Conservation (phyloP, 768 basidiomycete genomes). For the Boletus rufocinnamomeus region DNA sequence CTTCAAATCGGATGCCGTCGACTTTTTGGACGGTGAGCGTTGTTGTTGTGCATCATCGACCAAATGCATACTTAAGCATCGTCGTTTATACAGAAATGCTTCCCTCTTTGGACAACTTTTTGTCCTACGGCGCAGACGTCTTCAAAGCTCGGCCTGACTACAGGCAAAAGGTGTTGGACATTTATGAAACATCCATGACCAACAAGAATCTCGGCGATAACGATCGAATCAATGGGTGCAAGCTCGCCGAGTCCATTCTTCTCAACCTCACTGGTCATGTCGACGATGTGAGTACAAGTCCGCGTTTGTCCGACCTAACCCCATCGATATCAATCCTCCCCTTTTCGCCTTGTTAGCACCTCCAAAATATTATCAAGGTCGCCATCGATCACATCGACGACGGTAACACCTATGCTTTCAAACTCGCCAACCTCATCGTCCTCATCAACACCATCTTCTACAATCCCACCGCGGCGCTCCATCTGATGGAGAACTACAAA, state of each 20-base stretch:
- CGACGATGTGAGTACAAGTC: slow-evolving; percentile 62
- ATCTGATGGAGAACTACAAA: slow-evolving; percentile 64
- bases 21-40: slow-evolving; percentile 78
- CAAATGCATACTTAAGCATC: neutral
- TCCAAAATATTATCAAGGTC: slow-evolving; percentile 65
- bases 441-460: slow-evolving; percentile 82
- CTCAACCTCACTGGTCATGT: slow-evolving; percentile 76
- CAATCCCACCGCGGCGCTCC: slow-evolving; percentile 76
- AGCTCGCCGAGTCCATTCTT: slow-evolving; percentile 79
- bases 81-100: slow-evolving; percentile 69
- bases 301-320: neutral
- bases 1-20: slow-evolving; percentile 81
- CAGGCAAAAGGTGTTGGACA: slow-evolving; percentile 77
- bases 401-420: slow-evolving; percentile 62
- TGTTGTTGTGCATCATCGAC: neutral
- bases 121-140: slow-evolving; percentile 77
- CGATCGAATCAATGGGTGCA: slow-evolving; percentile 82
- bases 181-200: slow-evolving; percentile 74
- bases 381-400: slow-evolving; percentile 60
- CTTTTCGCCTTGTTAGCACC: slow-evolving; percentile 42
- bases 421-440: slow-evolving; percentile 79
- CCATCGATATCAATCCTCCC: neutral
- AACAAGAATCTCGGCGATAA: slow-evolving; percentile 76
- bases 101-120: slow-evolving; percentile 84
- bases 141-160: slow-evolving; percentile 77